Percentiles rank a stretch among this genome's conserved stretches.
These are phyloP conservation scores for Priceomyces castillae DNA, from an alignment of 805 yeast species.

Conservation along the genomic window DNA sequence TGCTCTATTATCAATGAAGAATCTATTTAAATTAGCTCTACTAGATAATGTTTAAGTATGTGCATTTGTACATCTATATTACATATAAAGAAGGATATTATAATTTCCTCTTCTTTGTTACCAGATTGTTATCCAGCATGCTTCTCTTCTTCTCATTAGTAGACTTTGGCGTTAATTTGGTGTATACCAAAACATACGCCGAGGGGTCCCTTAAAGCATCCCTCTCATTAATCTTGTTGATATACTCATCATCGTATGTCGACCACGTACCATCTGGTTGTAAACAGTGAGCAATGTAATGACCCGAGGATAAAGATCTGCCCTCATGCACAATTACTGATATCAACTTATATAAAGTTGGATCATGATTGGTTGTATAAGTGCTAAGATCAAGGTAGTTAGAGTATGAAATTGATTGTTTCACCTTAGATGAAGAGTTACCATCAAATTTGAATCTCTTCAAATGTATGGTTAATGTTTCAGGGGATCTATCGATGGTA, in stretches of 20 bases:
- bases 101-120: slow-evolving; percentile 1
- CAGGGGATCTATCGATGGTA: slow-evolving; percentile 79
- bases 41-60: neutral
- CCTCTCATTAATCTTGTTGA: slow-evolving; percentile 67
- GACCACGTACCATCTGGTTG: slow-evolving; percentile 95
- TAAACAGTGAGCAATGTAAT: slow-evolving; percentile 84
- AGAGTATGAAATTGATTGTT: slow-evolving; percentile 81
- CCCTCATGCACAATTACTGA: slow-evolving; percentile 95
- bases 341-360: slow-evolving; percentile 62
- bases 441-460: slow-evolving; percentile 91
- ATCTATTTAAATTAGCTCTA: too few species aligned
- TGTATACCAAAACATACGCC: slow-evolving; percentile 87
- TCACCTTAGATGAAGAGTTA: slow-evolving; percentile 74
- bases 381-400: slow-evolving; percentile 69
- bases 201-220: slow-evolving; percentile 79
- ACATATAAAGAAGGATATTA: neutral
- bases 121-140: neutral
- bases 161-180: slow-evolving; percentile 63
- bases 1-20: too few species aligned
- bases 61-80: neutral
- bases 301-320: slow-evolving; percentile 87
- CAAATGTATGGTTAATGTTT: slow-evolving; percentile 79
- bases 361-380: slow-evolving; percentile 36
- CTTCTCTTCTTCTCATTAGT: slow-evolving; percentile 7
- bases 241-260: slow-evolving; percentile 89